Percentiles rank a stretch among this genome's conserved stretches.
Conservation (phyloP, 371 early-diverging fungal genomes). For the Saksenaea vasiformis region DNA sequence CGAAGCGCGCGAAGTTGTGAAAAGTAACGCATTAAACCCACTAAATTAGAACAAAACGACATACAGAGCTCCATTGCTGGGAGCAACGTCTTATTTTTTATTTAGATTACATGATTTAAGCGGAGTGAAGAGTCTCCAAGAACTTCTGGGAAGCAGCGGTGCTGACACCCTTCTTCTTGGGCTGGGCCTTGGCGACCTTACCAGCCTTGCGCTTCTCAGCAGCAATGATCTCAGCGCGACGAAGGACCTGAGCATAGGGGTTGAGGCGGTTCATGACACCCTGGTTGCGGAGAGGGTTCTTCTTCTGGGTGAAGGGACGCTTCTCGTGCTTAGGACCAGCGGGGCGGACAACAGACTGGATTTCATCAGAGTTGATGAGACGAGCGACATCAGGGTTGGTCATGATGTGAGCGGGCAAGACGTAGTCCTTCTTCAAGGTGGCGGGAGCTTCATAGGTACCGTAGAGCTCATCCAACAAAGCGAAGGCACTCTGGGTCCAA, state of each 20-base stretch:
- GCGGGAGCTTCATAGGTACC: conserved; percentile 87
- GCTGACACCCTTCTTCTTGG: conserved; percentile 35
- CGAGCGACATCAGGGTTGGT: conserved; percentile 95
- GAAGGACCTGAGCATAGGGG: conserved; percentile 93
- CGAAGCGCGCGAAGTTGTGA: background rate
- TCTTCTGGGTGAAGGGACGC: conserved; percentile 93
- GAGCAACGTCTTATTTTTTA: background rate
- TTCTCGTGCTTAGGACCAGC: conserved; percentile 80
- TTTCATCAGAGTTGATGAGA: conserved; percentile 97
- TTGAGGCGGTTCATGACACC: conserved; percentile 94
- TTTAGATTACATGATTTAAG: conserved; percentile 36
- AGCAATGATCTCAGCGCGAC: conserved; percentile 81
- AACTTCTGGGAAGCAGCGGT: conserved; percentile 61
- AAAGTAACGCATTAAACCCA: background rate
- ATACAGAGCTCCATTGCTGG: background rate
- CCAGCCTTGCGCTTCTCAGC: conserved; percentile 64
- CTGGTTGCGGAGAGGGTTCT: conserved; percentile 97
- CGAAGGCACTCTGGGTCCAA: conserved; percentile 99
- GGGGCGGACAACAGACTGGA: conserved; percentile 93
- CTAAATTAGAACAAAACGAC: background rate
- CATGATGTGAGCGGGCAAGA: conserved; percentile 88
- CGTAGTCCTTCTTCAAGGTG: conserved; percentile 93
- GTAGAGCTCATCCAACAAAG: conserved; percentile 93
- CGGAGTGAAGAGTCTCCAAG: conserved; percentile 65
- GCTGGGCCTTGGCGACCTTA: conserved; percentile 67